Evolutionary conservation across 1,284 basidiomycete species (phyloP).

Genomic region (Erythrobasidium hasegawianum): DNA sequence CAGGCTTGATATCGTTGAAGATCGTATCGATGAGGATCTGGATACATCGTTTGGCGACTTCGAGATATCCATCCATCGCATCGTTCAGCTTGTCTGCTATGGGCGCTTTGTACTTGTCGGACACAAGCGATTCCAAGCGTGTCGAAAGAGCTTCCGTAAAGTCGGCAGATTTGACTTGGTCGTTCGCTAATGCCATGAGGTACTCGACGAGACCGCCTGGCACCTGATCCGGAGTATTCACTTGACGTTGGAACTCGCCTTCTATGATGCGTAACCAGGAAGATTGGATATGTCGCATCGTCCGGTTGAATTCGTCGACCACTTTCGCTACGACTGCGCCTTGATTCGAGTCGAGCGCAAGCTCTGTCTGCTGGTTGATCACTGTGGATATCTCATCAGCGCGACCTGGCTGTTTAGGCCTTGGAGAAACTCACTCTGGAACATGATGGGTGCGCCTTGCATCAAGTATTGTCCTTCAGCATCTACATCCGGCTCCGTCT

Average conservation of each 20-base stretch:
- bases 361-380: constrained; percentile 95
- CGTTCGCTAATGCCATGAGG: constrained; percentile 95
- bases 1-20: constrained; percentile 89
- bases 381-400: constrained; percentile 47
- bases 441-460: constrained; percentile 89
- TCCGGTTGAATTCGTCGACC: constrained; percentile 78
- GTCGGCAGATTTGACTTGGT: constrained; percentile 94
- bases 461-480: constrained; percentile 85
- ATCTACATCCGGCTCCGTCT: constrained; percentile 81
- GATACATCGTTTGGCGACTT: constrained; percentile 95
- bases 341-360: constrained; percentile 92
- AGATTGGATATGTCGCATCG: constrained; percentile 84
- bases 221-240: constrained; percentile 66
- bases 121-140: constrained; percentile 85
- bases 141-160: constrained; percentile 80
- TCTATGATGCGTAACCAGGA: constrained; percentile 84
- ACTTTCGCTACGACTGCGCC: constrained; percentile 90
- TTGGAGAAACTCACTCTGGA: constrained; percentile 73
- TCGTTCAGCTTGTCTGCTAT: constrained; percentile 88
- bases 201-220: constrained; percentile 90
- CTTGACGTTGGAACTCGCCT: constrained; percentile 78
- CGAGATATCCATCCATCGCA: constrained; percentile 95
- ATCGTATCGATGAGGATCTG: constrained; percentile 90
- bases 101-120: constrained; percentile 78
- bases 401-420: no score